Evolutionary conservation across 2,329 filamentous ascomycete genomes (phyloP).

Genomic region (Sporothrix inflata): DNA sequence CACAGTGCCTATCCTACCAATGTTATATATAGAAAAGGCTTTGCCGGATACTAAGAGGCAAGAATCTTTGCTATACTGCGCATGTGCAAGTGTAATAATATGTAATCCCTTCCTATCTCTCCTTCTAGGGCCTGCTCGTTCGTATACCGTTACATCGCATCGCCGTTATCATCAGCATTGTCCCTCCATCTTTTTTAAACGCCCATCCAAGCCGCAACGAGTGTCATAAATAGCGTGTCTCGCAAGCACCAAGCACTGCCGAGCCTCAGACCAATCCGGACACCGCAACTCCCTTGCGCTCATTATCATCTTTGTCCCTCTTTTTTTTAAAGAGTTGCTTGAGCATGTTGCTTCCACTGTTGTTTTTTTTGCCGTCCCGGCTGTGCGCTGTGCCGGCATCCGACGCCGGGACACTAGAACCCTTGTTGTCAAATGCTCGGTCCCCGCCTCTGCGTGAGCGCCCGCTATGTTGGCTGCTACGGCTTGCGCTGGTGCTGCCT

Average conservation of each 20-base stretch:
- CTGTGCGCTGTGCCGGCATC: not conserved
- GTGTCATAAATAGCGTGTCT: not conserved
- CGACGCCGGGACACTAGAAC: constrained; percentile 37
- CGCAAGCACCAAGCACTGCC: not conserved
- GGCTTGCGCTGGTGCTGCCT: constrained; percentile 34
- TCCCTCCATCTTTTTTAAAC: not conserved
- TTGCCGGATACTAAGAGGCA: not conserved
- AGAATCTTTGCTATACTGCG: not conserved
- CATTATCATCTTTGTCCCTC: constrained; percentile 51
- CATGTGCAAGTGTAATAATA: not conserved
- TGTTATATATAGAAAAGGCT: not conserved
- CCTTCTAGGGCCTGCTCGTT: too few species aligned
- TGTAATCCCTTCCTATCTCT: too few species aligned
- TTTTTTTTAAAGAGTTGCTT: constrained; percentile 63
- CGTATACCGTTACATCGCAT: not conserved
- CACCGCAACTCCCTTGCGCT: constrained; percentile 9
- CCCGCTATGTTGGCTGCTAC: constrained; percentile 34
- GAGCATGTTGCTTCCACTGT: constrained; percentile 52
- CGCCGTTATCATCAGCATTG: not conserved
- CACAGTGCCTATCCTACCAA: not conserved
- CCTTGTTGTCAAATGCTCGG: constrained; percentile 34
- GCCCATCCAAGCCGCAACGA: not conserved
- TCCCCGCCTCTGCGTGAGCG: constrained; percentile 43
- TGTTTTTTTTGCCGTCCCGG: constrained; percentile 46
- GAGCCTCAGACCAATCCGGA: constrained; percentile 9